A percentile compares a stretch with the other conserved stretches of the same genome.
phyloP scores from a whole-genome alignment of 1,139 yeast genomes.

The Geotrichum citri-aurantii region DNA sequence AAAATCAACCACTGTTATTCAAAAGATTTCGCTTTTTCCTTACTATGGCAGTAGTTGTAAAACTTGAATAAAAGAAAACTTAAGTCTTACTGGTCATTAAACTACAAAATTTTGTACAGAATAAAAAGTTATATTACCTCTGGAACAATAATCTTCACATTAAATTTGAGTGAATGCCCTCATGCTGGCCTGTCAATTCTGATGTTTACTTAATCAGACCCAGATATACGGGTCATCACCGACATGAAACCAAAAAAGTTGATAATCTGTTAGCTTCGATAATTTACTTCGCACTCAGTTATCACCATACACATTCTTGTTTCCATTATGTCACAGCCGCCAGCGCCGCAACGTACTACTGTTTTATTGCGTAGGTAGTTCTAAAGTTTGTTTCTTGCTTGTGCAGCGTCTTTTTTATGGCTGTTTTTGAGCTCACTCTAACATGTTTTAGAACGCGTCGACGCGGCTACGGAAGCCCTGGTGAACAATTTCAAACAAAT shows the following conservation, averaged over 20 bases:
- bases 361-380: conserved; percentile 26
- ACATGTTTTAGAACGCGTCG: conserved; percentile 29
- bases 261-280: background rate
- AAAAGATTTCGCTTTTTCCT: too few relatives aligned
- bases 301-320: background rate
- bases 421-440: background rate
- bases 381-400: background rate
- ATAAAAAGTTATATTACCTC: too few relatives aligned
- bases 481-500: conserved; percentile 30
- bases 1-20: too few relatives aligned
- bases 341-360: conserved; percentile 27
- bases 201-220: background rate
- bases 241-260: background rate
- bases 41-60: too few relatives aligned
- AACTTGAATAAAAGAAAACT: too few relatives aligned
- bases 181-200: too few relatives aligned
- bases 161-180: background rate
- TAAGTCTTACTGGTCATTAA: too few relatives aligned
- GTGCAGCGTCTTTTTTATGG: background rate
- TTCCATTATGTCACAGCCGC: conserved; percentile 18
- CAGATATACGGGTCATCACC: background rate
- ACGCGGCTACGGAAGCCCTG: conserved; percentile 32
- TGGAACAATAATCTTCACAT: background rate
- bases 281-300: background rate
- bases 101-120: too few relatives aligned